Evolutionary conservation across 768 basidiomycete species (phyloP), one percentile per base, ranked within the genome.

Genomic region (Panaeolus papilionaceus): DNA sequence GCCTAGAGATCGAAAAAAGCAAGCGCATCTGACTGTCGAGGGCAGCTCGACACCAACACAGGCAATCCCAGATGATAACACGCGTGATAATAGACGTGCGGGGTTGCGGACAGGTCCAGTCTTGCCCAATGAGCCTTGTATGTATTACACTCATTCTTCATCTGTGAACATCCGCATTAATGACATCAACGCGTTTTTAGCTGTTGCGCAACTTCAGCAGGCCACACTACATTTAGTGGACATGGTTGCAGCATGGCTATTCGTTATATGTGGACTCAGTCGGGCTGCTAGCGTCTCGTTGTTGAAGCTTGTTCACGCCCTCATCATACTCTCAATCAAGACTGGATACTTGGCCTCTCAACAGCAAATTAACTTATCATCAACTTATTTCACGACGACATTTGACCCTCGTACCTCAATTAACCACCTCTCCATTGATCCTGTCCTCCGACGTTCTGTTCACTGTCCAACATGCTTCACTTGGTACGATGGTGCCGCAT

Each of bases 391-490:
- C 49, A 64, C 26, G 68, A 26, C 70, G 66, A 5, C 62, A 51
- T 16, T 33, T 6, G 71, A 73, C 39, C 38, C 68, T 16, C 69
- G 70, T 14, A 70, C 61, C 39, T 66, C 70, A 3, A 68, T 71
- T 51, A 58, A 62, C 11, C 38, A 61, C 4, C 63, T 72, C 16
- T 62, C 63, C 7, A 37, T 74, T 33, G 71, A 74, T 39, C 73
- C 73, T 8, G 47, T 33, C 2, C 66, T 74, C 28, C 28, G 49
- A 12, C 70, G 71, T 1, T 69, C 66, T 5, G 64, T 74, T 8
- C 69, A 66, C 44, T 74, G 73, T 40, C 73, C 73, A 20, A 69
- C 67, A 51, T 74, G 73, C 38, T 68, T 68, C 51, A 42, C 28
- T 16, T 28, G 38, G 14, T 71, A 68, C 37, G n/a, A 33, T 33